Evolutionary conservation across 208 protist genomes (phyloP), one percentile per base, ranked within the genome.

Genomic region (Leishmania martiniquensis): DNA sequence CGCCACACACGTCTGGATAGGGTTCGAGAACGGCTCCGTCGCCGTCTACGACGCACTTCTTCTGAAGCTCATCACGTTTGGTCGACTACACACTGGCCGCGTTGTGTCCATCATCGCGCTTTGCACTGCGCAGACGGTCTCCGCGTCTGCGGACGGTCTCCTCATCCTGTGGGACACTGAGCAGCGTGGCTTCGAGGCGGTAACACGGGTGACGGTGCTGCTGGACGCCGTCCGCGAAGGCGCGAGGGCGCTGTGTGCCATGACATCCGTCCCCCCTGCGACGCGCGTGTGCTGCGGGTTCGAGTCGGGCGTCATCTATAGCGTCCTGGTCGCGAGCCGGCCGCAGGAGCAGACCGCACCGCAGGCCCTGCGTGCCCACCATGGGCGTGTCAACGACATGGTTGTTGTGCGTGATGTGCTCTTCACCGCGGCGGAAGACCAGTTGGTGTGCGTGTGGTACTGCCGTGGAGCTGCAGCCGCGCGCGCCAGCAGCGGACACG

Each of bases 81-180:
- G 94, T 0, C 71, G 76, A 22, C 94, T 96, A 39, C 94, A 96
- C 81, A 66, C 49, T 29, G 68, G 71, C 2, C 69, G 84, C 13
- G 78, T 97, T 37, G 72, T 87, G 4, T 79, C 78, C 20, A 84
- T 97, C 39, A 75, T 74, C 7, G 59, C 74, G 49, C 80, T 83
- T 22, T 44, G 4, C 15, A 78, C 9, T 29, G 67, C 67, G 0
- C 73, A 83, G 54, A 84, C 90, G 1, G 87, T 98, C 3, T 95
- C 90, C 51, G 94, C 86, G 1, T 93, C 89, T n/a, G 51, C 79
- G 29, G 91, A 96, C 59, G 93, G 92, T 47, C 57, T 86, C 34
- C 59, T 98, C 54, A 86, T 97, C 5, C 87, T 93, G 49, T 98
- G 95, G 95, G 95, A 93, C 75, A 85, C 75, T 2, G 91, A 95